Evolutionary conservation across 345 rosid species (phyloP).

Genomic region (Eucalyptus fibrosa): DNA sequence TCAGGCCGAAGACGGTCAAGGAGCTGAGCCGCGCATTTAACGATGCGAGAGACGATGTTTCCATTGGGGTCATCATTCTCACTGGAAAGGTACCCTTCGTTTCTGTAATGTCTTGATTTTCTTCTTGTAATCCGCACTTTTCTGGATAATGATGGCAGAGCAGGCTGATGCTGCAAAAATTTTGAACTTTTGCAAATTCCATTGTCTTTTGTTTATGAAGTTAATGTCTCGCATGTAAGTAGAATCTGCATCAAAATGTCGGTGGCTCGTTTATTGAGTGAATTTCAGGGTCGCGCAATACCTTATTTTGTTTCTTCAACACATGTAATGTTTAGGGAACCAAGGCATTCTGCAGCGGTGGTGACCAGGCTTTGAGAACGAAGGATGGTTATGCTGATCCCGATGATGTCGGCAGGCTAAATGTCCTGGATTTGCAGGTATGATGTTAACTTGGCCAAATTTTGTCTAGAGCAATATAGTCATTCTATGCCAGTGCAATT

Average conservation of each 20-base stretch:
- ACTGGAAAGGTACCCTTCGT: constrained; percentile 55
- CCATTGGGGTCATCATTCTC: constrained; percentile 73
- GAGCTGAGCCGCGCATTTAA: constrained; percentile 72
- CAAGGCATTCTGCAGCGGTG: constrained; percentile 89
- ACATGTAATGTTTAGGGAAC: constrained; percentile 46
- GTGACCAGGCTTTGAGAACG: constrained; percentile 76
- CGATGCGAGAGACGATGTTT: constrained; percentile 78
- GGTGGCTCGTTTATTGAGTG: background rate
- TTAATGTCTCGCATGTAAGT: background rate
- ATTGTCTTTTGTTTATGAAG: background rate
- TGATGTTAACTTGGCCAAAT: background rate
- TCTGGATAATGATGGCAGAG: background rate
- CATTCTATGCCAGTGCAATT: background rate
- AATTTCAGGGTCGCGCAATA: background rate
- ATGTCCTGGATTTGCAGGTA: constrained; percentile 90
- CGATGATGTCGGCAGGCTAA: constrained; percentile 52
- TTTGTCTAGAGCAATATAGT: background rate
- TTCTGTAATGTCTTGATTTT: background rate
- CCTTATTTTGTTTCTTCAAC: background rate
- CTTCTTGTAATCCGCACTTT: background rate
- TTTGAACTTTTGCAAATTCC: background rate
- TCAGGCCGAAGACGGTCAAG: constrained; percentile 65
- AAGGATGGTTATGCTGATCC: constrained; percentile 74
- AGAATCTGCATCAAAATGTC: background rate
- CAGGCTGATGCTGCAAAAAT: background rate